Base-by-base conservation (phyloP, 75 land plant genomes). In the Chamaecyparis obtusa region DNA sequence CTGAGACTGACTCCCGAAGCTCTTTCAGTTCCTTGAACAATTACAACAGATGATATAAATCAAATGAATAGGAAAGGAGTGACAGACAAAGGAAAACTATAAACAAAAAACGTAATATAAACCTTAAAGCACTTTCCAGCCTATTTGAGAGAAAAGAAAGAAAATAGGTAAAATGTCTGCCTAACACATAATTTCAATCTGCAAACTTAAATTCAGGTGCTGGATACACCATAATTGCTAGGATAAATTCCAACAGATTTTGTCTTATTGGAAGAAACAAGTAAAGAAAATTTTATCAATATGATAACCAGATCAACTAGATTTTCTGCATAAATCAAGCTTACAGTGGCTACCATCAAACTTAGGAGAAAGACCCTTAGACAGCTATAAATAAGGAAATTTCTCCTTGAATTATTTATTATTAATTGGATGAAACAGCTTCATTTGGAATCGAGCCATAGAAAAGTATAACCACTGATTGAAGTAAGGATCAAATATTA, bases 1-100 rank as follows among this genome's bases (percentile, higher is more conserved):
- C 90, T 71, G 93, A 57, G 36, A 95, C 83, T 13, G 90, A 81
- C 86, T 94, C 94, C 90, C 91, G 90, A 44, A 93, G 83, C 81
- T 94, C 93, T 84, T 94, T 96, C 86, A 94, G 57, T 87, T 93
- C 99, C 99, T 98, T 87, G 75, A 90, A 85, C 9, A 21, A 80
- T 67, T 83, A 21, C 79, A 86, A 35, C 3, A 57, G 8, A 88
- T 88, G 2, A 32, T 15, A 54, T 32, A 35, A 30, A 15, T 27
- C 16, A 51, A 27, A 9, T 6, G 36, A 77, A 46, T 30, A 81
- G 48, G 49, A 46, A 81, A 81, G 48, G 49, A 81, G 46, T 81
- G 51, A n/a, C 24, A 46, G 83, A 81, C n/a, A 11, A 46, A 81
- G 4, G 49, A 46, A 44, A 72, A 81, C 32, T n/a, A 81, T 44